Percentiles rank a stretch among this genome's conserved stretches.
These are phyloP conservation scores for Entoloma clypeatum DNA, from an alignment of 1,284 basidiomycete species.

Conservation along the genomic window DNA sequence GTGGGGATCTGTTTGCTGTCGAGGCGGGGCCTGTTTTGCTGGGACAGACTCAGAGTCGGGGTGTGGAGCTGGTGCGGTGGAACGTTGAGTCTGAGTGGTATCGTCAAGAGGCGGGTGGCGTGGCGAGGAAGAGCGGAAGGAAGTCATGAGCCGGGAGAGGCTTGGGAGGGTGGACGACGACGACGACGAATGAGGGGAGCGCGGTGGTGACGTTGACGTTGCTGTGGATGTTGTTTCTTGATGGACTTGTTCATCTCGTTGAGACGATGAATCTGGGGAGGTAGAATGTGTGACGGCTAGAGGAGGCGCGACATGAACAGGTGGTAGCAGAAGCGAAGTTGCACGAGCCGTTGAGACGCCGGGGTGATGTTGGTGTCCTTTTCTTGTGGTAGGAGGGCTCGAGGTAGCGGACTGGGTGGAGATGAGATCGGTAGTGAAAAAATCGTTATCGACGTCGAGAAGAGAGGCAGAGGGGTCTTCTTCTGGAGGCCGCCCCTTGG, in stretches of 20 bases:
- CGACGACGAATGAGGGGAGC: too few relatives aligned
- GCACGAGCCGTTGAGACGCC: conserved; percentile 16
- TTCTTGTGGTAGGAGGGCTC: too few relatives aligned
- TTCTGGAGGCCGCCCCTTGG: not conserved
- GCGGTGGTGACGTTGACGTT: conserved; percentile 20
- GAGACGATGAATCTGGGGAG: conserved; percentile 18
- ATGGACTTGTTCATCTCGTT: conserved; percentile 9
- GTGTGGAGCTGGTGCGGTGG: conserved; percentile 19
- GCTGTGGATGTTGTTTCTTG: conserved; percentile 10
- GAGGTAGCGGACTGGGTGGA: conserved; percentile 12
- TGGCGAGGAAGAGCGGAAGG: conserved; percentile 19
- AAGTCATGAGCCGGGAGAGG: conserved; percentile 31
- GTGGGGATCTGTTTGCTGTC: conserved; percentile 9
- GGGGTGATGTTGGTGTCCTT: too few relatives aligned
- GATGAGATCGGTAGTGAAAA: conserved; percentile 24
- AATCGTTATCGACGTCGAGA: conserved; percentile 35
- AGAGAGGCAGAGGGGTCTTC: conserved; percentile 14
- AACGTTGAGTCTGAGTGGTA: conserved; percentile 1
- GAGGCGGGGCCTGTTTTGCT: conserved; percentile 5
- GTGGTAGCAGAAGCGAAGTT: conserved; percentile 16
- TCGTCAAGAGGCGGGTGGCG: conserved; percentile 9
- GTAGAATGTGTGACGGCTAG: conserved; percentile 17
- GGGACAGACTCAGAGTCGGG: conserved; percentile 19
- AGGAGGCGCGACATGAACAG: conserved; percentile 16
- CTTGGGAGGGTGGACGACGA: conserved; percentile 32